A percentile compares a stretch with the other conserved stretches of the same genome.
These are phyloP conservation scores for Cryptococcus sp. DNA, from an alignment of 1,284 basidiomycete species.

Conservation along the genomic window DNA sequence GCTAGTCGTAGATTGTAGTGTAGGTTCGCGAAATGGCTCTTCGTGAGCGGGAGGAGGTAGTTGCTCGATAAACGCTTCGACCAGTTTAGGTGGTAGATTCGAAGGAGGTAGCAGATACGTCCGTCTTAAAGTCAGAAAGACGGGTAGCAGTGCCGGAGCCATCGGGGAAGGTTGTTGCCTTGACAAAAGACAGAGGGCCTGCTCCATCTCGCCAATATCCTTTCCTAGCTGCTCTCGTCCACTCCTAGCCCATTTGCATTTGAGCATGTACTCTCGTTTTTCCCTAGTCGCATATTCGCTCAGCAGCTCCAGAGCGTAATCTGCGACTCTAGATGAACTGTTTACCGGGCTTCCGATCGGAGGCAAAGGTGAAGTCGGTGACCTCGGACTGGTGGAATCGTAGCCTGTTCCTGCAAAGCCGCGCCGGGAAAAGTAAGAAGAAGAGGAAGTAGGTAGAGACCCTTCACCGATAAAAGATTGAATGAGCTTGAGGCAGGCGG, in stretches of 20 bases:
- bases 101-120: slow-evolving; percentile 34
- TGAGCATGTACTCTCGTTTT: slow-evolving; percentile 47
- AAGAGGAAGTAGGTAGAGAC: background rate
- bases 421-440: background rate
- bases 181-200: slow-evolving; percentile 25
- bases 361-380: slow-evolving; percentile 11
- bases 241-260: slow-evolving; percentile 43
- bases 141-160: slow-evolving; percentile 27
- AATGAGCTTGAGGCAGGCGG: slow-evolving; percentile 37
- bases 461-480: slow-evolving; percentile 23
- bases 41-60: slow-evolving; percentile 41
- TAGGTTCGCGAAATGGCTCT: slow-evolving; percentile 36
- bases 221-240: slow-evolving; percentile 41
- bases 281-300: slow-evolving; percentile 44
- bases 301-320: slow-evolving; percentile 40
- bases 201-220: slow-evolving; percentile 46
- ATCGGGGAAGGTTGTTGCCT: slow-evolving; percentile 18
- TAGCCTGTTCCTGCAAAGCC: background rate
- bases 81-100: slow-evolving; percentile 20
- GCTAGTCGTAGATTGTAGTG: slow-evolving; percentile 42
- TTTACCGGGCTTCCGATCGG: slow-evolving; percentile 3
- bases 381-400: slow-evolving; percentile 10
- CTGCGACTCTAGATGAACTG: slow-evolving; percentile 28
- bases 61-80: slow-evolving; percentile 36
- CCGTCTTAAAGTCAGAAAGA: slow-evolving; percentile 36